Conservation (phyloP, 306 rosid species). For the Trifolium dubium region DNA sequence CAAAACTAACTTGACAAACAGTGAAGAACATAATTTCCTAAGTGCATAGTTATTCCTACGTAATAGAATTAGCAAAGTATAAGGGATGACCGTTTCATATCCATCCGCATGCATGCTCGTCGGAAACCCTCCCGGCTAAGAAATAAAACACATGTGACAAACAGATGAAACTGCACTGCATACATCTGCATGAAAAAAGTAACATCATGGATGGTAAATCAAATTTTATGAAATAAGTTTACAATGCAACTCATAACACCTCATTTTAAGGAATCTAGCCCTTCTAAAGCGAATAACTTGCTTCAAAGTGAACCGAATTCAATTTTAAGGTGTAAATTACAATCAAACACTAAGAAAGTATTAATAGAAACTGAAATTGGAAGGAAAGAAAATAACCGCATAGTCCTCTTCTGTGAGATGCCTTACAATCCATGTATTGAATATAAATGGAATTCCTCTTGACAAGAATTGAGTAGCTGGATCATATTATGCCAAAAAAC, state of each 20-base stretch:
- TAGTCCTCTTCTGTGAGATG: conserved; percentile 86
- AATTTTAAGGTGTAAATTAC: neutral
- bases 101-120: conserved; percentile 87
- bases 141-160: conserved; percentile 86
- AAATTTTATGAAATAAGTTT: neutral
- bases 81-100: conserved; percentile 64
- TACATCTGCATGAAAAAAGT: conserved; percentile 60
- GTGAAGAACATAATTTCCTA: conserved; percentile 14
- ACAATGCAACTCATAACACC: neutral
- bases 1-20: conserved; percentile 19
- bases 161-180: conserved; percentile 92
- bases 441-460: conserved; percentile 89
- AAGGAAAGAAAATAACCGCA: conserved; percentile 57
- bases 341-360: neutral
- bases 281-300: neutral
- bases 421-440: conserved; percentile 93
- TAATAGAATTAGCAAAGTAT: conserved; percentile 26
- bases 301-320: neutral
- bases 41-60: neutral
- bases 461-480: conserved; percentile 95
- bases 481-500: conserved; percentile 21
- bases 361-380: conserved; percentile 15
- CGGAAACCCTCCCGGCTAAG: conserved; percentile 98
- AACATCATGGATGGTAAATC: conserved; percentile 10
- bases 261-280: neutral